These are phyloP conservation scores for Udeniomyces megalosporus DNA, from an alignment of 768 basidiomycete species.

Conservation along the genomic window DNA sequence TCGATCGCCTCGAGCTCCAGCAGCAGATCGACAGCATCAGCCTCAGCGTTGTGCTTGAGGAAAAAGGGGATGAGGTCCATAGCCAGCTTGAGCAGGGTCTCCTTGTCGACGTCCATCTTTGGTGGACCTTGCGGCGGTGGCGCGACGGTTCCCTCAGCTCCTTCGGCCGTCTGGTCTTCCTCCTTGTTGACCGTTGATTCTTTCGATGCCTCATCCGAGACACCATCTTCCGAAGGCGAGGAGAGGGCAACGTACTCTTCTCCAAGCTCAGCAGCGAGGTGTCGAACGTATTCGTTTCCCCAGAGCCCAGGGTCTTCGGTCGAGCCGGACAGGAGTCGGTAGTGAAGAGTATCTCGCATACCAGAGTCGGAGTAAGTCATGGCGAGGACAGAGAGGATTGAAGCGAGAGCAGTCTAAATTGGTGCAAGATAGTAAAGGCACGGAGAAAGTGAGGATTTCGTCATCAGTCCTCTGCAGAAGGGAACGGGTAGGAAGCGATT, in stretches of 20 bases:
- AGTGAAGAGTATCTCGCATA: slow-evolving; percentile 85
- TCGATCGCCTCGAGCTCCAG: slow-evolving; percentile 84
- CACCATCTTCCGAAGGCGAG: not conserved
- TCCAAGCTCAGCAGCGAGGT: slow-evolving; percentile 87
- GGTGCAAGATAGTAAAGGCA: not conserved
- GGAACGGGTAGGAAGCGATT: not conserved
- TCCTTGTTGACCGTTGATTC: slow-evolving; percentile 1
- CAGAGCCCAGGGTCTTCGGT: slow-evolving; percentile 73
- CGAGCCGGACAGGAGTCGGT: slow-evolving; percentile 62
- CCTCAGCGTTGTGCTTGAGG: slow-evolving; percentile 85
- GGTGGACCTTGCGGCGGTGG: not conserved
- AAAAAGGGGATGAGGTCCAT: slow-evolving; percentile 78
- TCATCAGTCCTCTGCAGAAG: no score
- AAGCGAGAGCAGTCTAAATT: slow-evolving; percentile 72
- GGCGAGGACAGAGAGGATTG: slow-evolving; percentile 91
- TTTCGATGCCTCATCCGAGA: slow-evolving; percentile 38
- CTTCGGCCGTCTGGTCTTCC: not conserved
- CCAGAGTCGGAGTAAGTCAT: slow-evolving; percentile 99
- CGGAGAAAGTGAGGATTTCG: not conserved
- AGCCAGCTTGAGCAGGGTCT: slow-evolving; percentile 60
- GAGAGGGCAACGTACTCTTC: slow-evolving; percentile 53
- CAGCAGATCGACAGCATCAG: slow-evolving; percentile 89
- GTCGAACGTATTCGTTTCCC: slow-evolving; percentile 98
- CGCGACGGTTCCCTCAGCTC: not conserved
- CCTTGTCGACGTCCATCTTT: slow-evolving; percentile 25